Evolutionary conservation across 2,329 filamentous ascomycete genomes (phyloP).

Genomic region (Teratosphaeria pseudoeucalypti): DNA sequence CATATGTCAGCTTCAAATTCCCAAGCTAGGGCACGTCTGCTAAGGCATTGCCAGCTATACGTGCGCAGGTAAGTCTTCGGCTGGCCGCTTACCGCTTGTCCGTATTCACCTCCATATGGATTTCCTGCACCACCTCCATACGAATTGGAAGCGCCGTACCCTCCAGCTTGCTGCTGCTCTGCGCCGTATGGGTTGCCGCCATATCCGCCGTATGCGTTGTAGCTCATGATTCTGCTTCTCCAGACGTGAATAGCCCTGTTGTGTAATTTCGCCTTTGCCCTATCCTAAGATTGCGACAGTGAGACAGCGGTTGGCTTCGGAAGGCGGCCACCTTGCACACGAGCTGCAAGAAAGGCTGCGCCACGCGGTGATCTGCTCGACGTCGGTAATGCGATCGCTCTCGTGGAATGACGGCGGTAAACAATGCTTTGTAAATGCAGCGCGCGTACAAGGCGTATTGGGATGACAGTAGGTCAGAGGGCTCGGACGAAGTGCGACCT

Average conservation of each 20-base stretch:
- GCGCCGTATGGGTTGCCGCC: slow-evolving; percentile 51
- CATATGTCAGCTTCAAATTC: not conserved
- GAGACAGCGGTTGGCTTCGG: not conserved
- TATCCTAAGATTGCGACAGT: not conserved
- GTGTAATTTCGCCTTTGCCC: too few species aligned
- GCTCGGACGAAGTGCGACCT: not conserved
- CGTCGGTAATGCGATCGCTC: not conserved
- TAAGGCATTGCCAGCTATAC: not conserved
- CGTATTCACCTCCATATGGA: slow-evolving; percentile 28
- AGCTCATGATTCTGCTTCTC: slow-evolving; percentile 39
- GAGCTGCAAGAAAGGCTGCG: not conserved
- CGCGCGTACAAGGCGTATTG: not conserved
- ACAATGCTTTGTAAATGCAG: not conserved
- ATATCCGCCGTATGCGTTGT: slow-evolving; percentile 48
- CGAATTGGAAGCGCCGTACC: slow-evolving; percentile 24
- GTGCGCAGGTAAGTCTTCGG: not conserved
- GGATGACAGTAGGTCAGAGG: not conserved
- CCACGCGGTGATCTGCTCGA: not conserved
- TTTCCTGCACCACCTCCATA: slow-evolving; percentile 25
- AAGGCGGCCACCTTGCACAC: not conserved
- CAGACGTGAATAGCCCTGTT: too few species aligned
- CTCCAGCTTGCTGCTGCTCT: slow-evolving; percentile 41
- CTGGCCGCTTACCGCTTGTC: slow-evolving; percentile 7
- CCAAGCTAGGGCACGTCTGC: not conserved
- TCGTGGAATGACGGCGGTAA: not conserved